Evolutionary conservation across 2,329 filamentous ascomycete genomes (phyloP).

Genomic region (Cladophialophora yegresii): DNA sequence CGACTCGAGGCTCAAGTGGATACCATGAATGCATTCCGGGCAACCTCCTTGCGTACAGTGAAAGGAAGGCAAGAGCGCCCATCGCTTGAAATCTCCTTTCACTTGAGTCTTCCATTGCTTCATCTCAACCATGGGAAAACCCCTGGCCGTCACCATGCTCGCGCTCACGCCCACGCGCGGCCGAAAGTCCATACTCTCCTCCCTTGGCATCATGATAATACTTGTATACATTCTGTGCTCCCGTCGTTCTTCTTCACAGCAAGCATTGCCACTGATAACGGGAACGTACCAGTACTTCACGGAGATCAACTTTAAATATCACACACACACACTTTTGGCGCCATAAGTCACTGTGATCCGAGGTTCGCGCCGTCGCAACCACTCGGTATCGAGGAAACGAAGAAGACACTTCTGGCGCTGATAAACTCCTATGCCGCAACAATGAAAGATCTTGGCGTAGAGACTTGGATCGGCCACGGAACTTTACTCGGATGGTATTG

Average conservation of each 20-base stretch:
- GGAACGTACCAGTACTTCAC: slow-evolving; percentile 28
- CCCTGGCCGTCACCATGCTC: not conserved
- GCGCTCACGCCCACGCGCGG: not conserved
- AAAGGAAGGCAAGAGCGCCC: not conserved
- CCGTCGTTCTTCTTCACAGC: not conserved
- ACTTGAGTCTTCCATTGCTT: not conserved
- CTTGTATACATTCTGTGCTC: slow-evolving; percentile 4
- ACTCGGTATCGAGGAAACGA: slow-evolving; percentile 13
- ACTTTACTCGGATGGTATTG: slow-evolving; percentile 27
- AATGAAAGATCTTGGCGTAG: slow-evolving; percentile 19
- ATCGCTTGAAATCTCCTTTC: not conserved
- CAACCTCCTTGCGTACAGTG: too few species aligned
- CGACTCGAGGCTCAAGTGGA: too few species aligned
- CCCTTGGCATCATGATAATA: not conserved
- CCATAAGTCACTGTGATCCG: slow-evolving; percentile 22
- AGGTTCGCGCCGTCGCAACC: slow-evolving; percentile 16
- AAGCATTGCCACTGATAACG: slow-evolving; percentile 14
- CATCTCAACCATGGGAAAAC: not conserved
- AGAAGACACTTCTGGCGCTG: slow-evolving; percentile 8
- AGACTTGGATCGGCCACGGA: slow-evolving; percentile 29
- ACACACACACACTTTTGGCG: slow-evolving; percentile 23
- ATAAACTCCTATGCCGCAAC: slow-evolving; percentile 18
- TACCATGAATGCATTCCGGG: too few species aligned
- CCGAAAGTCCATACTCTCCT: slow-evolving; percentile 2
- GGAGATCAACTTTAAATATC: slow-evolving; percentile 21